These are phyloP conservation scores for Penstemon eatonii DNA, from an alignment of 257 asterid species.

Conservation along the genomic window DNA sequence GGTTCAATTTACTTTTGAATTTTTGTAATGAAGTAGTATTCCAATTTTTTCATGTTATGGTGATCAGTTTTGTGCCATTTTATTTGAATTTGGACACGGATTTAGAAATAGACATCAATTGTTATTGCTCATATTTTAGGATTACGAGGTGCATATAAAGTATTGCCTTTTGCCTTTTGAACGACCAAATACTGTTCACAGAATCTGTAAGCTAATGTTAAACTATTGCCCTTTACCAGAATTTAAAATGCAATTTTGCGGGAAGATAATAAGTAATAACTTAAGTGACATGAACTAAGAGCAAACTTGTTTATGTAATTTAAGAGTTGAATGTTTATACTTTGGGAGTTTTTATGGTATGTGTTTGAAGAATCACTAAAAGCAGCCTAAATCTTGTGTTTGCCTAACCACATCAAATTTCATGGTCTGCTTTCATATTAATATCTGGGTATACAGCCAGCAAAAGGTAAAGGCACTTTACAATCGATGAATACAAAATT, in stretches of 20 bases:
- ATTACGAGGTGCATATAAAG: not conserved
- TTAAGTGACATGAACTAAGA: conserved; percentile 4
- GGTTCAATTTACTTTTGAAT: not conserved
- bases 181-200: not conserved
- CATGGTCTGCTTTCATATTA: not conserved
- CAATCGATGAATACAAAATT: not conserved
- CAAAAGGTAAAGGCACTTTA: not conserved
- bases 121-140: not conserved
- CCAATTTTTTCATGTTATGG: not conserved
- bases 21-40: conserved; percentile 5
- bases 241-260: not conserved
- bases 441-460: not conserved
- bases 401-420: not conserved
- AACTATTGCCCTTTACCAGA: conserved; percentile 10
- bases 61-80: not conserved
- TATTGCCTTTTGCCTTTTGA: not conserved
- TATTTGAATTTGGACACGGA: not conserved
- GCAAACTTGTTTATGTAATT: not conserved
- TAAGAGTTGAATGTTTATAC: not conserved
- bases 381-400: not conserved
- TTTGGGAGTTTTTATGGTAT: not conserved
- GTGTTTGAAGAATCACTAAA: not conserved
- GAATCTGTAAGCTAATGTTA: not conserved
- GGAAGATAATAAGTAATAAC: not conserved
- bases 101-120: not conserved